Base-by-base conservation (phyloP, 2,329 filamentous ascomycete genomes). In the Aspergillus sp. region DNA sequence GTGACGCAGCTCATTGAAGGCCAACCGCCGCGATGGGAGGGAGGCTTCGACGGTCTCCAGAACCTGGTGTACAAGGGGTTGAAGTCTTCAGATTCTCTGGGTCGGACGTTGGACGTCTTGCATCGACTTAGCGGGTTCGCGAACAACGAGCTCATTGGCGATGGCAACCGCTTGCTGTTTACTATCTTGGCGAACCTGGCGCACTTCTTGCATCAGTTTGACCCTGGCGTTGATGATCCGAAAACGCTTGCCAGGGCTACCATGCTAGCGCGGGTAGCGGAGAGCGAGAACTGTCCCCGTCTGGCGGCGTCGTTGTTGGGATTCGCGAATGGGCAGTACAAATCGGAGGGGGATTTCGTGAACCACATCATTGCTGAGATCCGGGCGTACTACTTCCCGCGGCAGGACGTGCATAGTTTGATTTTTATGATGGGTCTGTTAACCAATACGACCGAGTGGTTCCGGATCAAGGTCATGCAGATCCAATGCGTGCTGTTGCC, bases 401-500 rank as follows among this genome's bases (percentile, higher is more conserved):
- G 80, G 29, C 79, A 87, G 48, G 91, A 97, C 57, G 88, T 94
- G 56, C 80, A 83, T 49, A 87, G 88, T 73, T 70, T 98, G 7
- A 88, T 89, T 1, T 96, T 95, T 70, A 72, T 97, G 39, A 87
- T 97, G 68, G 89, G 93, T 2, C 77, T 96, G 42, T 75, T 98
- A 45, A 95, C 90, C 9, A 98, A 98, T 61, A 85, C 83, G 32
- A 78, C 85, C 1, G 78, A 86, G 2, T 96, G 89, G 87, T 86
- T 97, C 66, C 94, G 94, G 64, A 75, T 90, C 39, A 91, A 93
- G 71, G 89, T 87, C 0, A 94, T 98, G 86, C 84, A 88, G 50
- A 82, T 97, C 8, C 78, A 98, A 0, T 86, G 86, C 59, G 78
- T 86, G 19, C 73, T 95, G 49, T 86, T 98, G 41, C 88, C 89